Percentiles rank a stretch among this genome's conserved stretches.
These are phyloP conservation scores for Talaromyces funiculosus DNA, from an alignment of 2,329 filamentous ascomycete species.

Conservation along the genomic window DNA sequence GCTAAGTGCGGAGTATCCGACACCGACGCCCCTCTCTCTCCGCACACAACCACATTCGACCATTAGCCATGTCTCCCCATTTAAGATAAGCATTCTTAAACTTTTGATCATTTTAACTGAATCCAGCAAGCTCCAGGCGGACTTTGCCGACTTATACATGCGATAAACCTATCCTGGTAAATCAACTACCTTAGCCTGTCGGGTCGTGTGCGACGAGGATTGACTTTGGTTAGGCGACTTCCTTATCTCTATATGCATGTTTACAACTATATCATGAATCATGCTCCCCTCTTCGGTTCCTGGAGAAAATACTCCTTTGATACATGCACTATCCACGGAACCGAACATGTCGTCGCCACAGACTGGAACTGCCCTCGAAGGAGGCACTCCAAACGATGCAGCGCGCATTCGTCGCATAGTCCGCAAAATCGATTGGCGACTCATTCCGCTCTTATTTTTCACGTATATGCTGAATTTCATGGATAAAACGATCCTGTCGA, in stretches of 20 bases:
- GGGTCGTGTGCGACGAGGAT: not conserved
- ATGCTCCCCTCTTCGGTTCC: not conserved
- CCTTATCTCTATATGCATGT: constrained; percentile 13
- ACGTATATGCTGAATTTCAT: constrained; percentile 58
- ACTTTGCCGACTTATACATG: not conserved
- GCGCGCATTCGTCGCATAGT: constrained; percentile 32
- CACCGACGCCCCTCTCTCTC: not conserved
- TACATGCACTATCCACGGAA: not conserved
- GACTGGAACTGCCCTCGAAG: not conserved
- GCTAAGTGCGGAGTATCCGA: not conserved
- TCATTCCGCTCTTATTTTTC: constrained; percentile 53
- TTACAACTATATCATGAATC: not conserved
- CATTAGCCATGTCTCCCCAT: not conserved
- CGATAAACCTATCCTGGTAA: not conserved
- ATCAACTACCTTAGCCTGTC: not conserved
- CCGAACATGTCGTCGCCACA: not conserved
- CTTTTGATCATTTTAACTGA: not conserved
- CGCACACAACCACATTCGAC: not conserved
- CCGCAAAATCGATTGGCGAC: constrained; percentile 51
- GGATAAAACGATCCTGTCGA: constrained; percentile 53
- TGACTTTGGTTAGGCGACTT: not conserved
- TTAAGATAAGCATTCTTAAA: not conserved
- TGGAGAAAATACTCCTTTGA: not conserved
- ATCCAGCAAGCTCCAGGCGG: not conserved
- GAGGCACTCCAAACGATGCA: not conserved